phyloP scores from a whole-genome alignment of 495 filamentous ascomycete species.

The Aspergillus campestris region DNA sequence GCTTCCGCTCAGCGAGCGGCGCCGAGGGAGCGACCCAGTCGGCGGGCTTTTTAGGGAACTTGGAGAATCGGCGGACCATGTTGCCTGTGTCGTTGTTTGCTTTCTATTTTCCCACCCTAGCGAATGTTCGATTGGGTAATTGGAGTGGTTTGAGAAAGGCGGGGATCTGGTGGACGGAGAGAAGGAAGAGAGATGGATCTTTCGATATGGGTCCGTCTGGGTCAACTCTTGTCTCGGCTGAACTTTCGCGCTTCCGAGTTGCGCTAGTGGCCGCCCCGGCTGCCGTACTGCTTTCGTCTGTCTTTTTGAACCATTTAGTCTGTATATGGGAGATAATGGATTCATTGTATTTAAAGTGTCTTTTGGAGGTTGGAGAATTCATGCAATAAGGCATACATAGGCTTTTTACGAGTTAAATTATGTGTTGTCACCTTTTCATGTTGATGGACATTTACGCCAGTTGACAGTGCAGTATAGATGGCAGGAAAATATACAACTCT shows the following conservation, averaged over 20 bases:
- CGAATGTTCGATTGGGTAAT: no score
- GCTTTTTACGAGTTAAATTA: no score
- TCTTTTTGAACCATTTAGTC: no score
- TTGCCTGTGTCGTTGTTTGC: slow-evolving; percentile 6
- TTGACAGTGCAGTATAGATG: no score
- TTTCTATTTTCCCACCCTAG: neutral
- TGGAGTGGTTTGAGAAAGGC: no score
- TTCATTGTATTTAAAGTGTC: neutral
- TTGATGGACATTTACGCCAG: no score
- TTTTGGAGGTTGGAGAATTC: no score
- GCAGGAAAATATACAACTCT: neutral
- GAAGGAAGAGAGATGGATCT: neutral
- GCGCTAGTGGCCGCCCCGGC: slow-evolving; percentile 33
- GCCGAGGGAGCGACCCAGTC: slow-evolving; percentile 11
- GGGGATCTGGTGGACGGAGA: neutral
- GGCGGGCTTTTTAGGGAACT: slow-evolving; percentile 19
- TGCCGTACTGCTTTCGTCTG: slow-evolving; percentile 30
- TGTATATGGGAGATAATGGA: no score
- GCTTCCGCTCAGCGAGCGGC: slow-evolving; percentile 36
- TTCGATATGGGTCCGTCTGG: neutral
- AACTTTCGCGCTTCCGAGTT: slow-evolving; percentile 27
- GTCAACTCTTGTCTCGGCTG: slow-evolving; percentile 13
- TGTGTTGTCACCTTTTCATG: no score
- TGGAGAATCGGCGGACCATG: slow-evolving; percentile 30
- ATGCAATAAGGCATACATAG: no score